phyloP scores from a whole-genome alignment of 2,329 filamentous ascomycete genomes.

The Cladorrhinum sp. region DNA sequence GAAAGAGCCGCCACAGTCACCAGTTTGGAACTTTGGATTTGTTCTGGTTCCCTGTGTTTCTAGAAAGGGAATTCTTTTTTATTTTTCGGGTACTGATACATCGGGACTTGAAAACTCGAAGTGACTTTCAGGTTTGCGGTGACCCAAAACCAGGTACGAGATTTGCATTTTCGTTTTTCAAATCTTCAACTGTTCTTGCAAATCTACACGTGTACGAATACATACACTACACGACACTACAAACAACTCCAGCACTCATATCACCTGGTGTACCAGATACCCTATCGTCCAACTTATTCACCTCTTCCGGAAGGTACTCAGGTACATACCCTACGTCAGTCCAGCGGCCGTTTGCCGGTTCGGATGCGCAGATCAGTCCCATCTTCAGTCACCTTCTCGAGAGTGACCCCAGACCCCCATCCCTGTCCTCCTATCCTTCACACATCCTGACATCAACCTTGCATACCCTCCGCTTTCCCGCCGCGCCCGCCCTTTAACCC shows the following conservation, averaged over 20 bases:
- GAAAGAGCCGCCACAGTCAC: conserved; percentile 2
- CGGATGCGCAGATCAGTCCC: conserved; percentile 21
- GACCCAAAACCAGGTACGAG: too few relatives aligned
- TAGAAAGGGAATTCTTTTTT: neutral
- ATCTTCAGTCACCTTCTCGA: conserved; percentile 11
- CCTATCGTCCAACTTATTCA: neutral
- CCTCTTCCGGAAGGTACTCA: neutral
- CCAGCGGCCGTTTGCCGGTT: conserved; percentile 14
- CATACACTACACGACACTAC: neutral
- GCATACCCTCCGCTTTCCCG: neutral
- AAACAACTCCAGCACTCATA: too few relatives aligned
- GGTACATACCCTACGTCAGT: conserved; percentile 9
- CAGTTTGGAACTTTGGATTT: neutral
- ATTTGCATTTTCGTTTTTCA: neutral
- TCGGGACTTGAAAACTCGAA: too few relatives aligned
- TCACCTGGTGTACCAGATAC: neutral
- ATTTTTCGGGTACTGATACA: too few relatives aligned
- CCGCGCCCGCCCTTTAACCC: neutral
- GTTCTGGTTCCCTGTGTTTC: neutral
- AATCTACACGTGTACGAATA: neutral
- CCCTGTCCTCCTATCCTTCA: conserved; percentile 11
- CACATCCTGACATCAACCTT: conserved; percentile 22
- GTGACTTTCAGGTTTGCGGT: too few relatives aligned
- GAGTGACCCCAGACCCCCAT: conserved; percentile 3
- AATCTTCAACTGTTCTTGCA: neutral